Percentiles rank a stretch among this genome's conserved stretches.
These are phyloP conservation scores for Arthrocladium fulminans DNA, from an alignment of 2,329 filamentous ascomycete genomes.

Conservation along the genomic window DNA sequence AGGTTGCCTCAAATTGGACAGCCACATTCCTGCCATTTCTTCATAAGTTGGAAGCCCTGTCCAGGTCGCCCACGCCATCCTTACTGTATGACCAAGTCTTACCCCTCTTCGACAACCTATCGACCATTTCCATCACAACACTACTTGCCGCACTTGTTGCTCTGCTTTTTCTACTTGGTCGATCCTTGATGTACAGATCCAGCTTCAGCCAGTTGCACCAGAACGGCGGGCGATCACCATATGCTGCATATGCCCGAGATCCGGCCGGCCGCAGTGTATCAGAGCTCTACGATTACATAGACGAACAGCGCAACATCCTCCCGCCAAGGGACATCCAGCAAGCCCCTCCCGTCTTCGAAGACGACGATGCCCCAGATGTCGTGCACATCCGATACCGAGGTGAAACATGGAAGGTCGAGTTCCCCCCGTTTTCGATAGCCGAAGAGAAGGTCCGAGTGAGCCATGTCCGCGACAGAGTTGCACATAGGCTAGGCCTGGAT, in stretches of 20 bases:
- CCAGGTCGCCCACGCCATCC: neutral
- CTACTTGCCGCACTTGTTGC: slow-evolving; percentile 20
- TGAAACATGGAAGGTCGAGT: slow-evolving; percentile 35
- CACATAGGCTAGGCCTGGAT: slow-evolving; percentile 27
- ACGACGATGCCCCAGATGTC: slow-evolving; percentile 34
- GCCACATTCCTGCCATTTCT: slow-evolving; percentile 1
- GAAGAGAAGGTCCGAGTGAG: slow-evolving; percentile 37
- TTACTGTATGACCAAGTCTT: neutral
- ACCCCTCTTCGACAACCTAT: slow-evolving; percentile 14
- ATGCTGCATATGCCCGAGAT: slow-evolving; percentile 2
- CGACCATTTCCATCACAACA: slow-evolving; percentile 22
- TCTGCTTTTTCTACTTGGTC: slow-evolving; percentile 18
- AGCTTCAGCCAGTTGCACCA: slow-evolving; percentile 13
- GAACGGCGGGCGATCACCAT: slow-evolving; percentile 8
- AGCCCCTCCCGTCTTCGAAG: slow-evolving; percentile 11
- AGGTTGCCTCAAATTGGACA: slow-evolving; percentile 7
- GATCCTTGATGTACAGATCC: slow-evolving; percentile 21
- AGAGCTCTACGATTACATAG: slow-evolving; percentile 8
- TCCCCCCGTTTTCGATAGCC: slow-evolving; percentile 39
- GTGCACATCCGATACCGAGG: slow-evolving; percentile 36
- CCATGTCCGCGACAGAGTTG: slow-evolving; percentile 33
- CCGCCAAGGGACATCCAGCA: neutral
- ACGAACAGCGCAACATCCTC: slow-evolving; percentile 7
- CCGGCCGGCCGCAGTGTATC: neutral
- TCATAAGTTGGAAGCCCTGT: slow-evolving; percentile 7